Evolutionary conservation across 208 protist species (phyloP).

Genomic region (Crithidia thermophila): DNA sequence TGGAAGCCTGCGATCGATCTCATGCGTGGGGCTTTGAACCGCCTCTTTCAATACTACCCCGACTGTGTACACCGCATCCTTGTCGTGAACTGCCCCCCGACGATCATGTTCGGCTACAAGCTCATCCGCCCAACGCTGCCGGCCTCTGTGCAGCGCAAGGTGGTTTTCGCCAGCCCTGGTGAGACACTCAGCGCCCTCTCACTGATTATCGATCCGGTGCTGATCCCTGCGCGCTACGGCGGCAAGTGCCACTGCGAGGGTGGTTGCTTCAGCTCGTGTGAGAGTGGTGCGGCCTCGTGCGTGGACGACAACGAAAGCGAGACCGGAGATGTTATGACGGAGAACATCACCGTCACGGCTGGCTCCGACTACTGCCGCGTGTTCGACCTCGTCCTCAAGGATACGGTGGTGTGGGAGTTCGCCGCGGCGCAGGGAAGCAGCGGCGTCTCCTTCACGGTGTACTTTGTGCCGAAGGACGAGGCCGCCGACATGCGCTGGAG

Average conservation of each 20-base stretch:
- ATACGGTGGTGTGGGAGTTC: conserved; percentile 60
- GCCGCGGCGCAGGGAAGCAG: conserved; percentile 25
- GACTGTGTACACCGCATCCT: conserved; percentile 57
- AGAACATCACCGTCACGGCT: conserved; percentile 43
- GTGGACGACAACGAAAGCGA: conserved; percentile 18
- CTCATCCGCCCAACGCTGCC: conserved; percentile 50
- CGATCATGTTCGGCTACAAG: conserved; percentile 45
- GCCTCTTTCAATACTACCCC: conserved; percentile 53
- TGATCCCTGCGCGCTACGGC: conserved; percentile 50
- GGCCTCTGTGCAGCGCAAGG: conserved; percentile 45
- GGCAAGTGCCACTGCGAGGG: conserved; percentile 53
- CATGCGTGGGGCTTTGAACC: conserved; percentile 19
- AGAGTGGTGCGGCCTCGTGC: neutral
- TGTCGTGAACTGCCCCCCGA: conserved; percentile 52
- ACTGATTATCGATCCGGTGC: conserved; percentile 39
- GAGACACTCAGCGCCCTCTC: conserved; percentile 36
- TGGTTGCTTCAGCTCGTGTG: conserved; percentile 34
- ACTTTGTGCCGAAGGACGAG: conserved; percentile 32
- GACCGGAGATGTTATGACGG: conserved; percentile 35
- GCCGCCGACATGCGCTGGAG: conserved; percentile 15
- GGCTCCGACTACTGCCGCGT: conserved; percentile 34
- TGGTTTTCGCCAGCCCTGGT: conserved; percentile 36
- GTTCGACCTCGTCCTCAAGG: conserved; percentile 31
- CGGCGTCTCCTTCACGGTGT: conserved; percentile 37
- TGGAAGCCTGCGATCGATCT: conserved; percentile 63